These are phyloP conservation scores for Umbelopsis vinacea DNA, from an alignment of 192 early-diverging fungal genomes.

Conservation along the genomic window DNA sequence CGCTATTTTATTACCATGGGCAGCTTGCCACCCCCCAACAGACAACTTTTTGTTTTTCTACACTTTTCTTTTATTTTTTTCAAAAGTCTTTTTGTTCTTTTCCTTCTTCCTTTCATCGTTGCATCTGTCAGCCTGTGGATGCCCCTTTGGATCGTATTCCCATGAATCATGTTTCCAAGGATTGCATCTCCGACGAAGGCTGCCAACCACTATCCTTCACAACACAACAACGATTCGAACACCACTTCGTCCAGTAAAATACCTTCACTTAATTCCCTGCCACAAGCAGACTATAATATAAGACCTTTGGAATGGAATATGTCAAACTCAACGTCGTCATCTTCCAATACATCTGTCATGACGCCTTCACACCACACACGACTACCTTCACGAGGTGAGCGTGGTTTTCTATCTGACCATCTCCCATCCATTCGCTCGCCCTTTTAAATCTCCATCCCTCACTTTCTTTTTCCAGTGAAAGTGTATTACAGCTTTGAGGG, in stretches of 20 bases:
- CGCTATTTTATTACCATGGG: conserved; percentile 8
- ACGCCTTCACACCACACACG: not conserved
- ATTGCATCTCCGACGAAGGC: conserved; percentile 6
- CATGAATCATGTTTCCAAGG: not conserved
- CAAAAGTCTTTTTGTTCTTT: not conserved
- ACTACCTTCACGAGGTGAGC: not conserved
- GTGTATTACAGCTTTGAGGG: conserved; percentile 15
- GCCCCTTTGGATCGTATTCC: not conserved
- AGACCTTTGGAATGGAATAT: not conserved
- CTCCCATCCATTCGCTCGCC: too few species aligned
- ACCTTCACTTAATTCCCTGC: not conserved
- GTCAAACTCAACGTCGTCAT: conserved; percentile 1
- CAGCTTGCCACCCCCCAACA: not conserved
- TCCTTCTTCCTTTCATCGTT: not conserved
- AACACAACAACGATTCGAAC: conserved; percentile 8
- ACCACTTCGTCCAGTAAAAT: not conserved
- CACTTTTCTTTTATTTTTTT: not conserved
- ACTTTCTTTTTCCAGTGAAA: conserved; percentile 8
- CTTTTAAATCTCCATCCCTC: too few species aligned
- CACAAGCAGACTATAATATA: not conserved
- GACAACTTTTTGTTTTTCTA: not conserved
- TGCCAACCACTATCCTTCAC: not conserved
- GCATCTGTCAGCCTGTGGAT: not conserved
- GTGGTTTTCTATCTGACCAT: not conserved
- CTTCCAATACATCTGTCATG: too few species aligned